A percentile compares a stretch with the other conserved stretches of the same genome.
Conservation (phyloP, 106 monocot genomes). For the Phalaenopsis equestris region DNA sequence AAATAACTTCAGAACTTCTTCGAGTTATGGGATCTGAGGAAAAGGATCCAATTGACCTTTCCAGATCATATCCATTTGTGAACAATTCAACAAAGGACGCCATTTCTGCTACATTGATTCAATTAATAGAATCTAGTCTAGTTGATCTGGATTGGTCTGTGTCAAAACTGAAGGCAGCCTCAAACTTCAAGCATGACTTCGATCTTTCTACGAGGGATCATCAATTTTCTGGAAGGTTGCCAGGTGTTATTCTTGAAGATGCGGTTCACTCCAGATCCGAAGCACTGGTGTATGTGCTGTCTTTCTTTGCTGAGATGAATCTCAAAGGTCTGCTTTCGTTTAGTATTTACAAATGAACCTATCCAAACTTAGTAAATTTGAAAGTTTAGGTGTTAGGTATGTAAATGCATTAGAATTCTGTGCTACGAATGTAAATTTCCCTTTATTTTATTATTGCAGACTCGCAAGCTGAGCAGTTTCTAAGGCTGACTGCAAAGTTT, state of each 20-base stretch:
- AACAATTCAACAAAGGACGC: constrained; percentile 44
- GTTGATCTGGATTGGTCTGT: constrained; percentile 55
- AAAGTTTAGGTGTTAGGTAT: too few species aligned
- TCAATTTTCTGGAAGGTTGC: constrained; percentile 21
- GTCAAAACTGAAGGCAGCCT: constrained; percentile 46
- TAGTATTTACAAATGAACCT: background rate
- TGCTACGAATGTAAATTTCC: background rate
- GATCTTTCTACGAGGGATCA: constrained; percentile 5
- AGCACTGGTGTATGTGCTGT: constrained; percentile 53
- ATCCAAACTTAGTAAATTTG: background rate
- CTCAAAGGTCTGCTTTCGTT: constrained; percentile 53
- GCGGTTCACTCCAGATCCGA: constrained; percentile 59
- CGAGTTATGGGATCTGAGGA: constrained; percentile 54
- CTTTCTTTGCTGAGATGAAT: constrained; percentile 69
- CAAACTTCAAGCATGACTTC: constrained; percentile 10
- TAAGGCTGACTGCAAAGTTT: constrained; percentile 57
- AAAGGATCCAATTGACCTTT: constrained; percentile 34
- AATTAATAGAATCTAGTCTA: constrained; percentile 49
- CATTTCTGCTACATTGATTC: constrained; percentile 44
- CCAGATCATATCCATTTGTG: constrained; percentile 42
- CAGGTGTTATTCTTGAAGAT: constrained; percentile 41
- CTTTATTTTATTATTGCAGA: constrained; percentile 26
- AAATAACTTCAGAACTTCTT: constrained; percentile 49
- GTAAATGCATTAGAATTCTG: too few species aligned
- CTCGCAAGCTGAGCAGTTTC: constrained; percentile 67